Conservation (phyloP, 2,329 filamentous ascomycete genomes). For the Neofusicoccum umdonicola region DNA sequence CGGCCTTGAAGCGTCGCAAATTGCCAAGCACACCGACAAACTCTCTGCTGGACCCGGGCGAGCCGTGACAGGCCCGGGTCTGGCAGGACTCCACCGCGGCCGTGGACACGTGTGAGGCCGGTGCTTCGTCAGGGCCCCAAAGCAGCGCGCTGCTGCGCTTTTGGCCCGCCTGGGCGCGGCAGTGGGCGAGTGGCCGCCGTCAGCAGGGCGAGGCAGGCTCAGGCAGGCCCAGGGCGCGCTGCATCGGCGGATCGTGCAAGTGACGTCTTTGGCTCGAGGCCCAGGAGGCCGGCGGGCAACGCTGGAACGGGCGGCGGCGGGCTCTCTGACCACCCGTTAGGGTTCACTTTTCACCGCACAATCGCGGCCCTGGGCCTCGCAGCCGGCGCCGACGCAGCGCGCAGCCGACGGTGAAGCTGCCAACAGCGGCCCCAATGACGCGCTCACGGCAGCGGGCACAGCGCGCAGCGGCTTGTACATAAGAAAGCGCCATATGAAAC, state of each 20-base stretch:
- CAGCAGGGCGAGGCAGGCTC: neutral
- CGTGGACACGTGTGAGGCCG: neutral
- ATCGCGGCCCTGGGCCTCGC: neutral
- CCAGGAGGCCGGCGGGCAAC: neutral
- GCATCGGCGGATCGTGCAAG: neutral
- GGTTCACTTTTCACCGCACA: neutral
- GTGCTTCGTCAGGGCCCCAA: neutral
- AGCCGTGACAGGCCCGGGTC: neutral
- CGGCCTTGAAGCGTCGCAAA: neutral
- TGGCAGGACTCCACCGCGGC: neutral
- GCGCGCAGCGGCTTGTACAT: neutral
- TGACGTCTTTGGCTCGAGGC: neutral
- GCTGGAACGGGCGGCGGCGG: neutral
- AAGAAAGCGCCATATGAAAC: slow-evolving; percentile 12
- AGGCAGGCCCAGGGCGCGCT: neutral
- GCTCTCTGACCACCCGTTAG: neutral
- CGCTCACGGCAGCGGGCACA: neutral
- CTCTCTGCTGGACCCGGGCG: neutral
- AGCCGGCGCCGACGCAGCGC: neutral
- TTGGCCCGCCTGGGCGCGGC: neutral
- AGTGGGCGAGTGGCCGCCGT: neutral
- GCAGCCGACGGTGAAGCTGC: neutral
- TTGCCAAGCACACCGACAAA: slow-evolving; percentile 1
- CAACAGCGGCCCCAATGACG: too few species aligned
- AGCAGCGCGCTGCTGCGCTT: neutral